phyloP scores from a whole-genome alignment of 441 rosid species.

The Populus hybrid region DNA sequence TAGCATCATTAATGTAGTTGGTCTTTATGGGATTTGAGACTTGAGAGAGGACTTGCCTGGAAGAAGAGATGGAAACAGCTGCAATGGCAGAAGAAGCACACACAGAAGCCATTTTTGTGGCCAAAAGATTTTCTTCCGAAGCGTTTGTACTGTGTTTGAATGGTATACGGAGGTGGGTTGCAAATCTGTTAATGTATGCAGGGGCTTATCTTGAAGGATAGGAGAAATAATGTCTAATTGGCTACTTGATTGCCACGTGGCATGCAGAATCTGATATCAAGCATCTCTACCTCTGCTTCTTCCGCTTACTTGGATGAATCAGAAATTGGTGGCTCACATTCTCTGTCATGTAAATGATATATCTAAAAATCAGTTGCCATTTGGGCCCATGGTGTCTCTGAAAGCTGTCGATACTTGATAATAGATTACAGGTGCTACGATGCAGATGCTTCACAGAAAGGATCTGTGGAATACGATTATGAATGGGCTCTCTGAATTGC shows the following conservation, averaged over 20 bases:
- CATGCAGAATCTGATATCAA: conserved; percentile 38
- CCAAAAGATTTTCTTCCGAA: background rate
- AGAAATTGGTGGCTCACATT: conserved; percentile 37
- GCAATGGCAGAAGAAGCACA: conserved; percentile 90
- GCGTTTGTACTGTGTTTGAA: background rate
- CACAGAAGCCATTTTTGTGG: conserved; percentile 60
- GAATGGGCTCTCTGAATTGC: background rate
- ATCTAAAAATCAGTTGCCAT: conserved; percentile 7
- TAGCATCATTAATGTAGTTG: background rate
- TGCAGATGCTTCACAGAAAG: background rate
- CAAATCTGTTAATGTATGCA: conserved; percentile 23
- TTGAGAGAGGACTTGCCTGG: conserved; percentile 48
- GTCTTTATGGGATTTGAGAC: background rate
- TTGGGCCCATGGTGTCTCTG: conserved; percentile 1
- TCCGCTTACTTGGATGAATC: conserved; percentile 30
- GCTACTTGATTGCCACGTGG: conserved; percentile 47
- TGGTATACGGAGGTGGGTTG: conserved; percentile 10
- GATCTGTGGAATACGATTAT: background rate
- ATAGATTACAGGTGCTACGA: background rate
- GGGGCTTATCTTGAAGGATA: conserved; percentile 67
- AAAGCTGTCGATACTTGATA: background rate
- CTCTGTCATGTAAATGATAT: background rate
- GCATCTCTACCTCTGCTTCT: conserved; percentile 19
- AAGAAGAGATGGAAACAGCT: conserved; percentile 58
- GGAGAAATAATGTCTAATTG: conserved; percentile 31